Percentiles rank a stretch among this genome's conserved stretches.
phyloP scores from a whole-genome alignment of 2,329 filamentous ascomycete species.

The Beauveria caledonica region DNA sequence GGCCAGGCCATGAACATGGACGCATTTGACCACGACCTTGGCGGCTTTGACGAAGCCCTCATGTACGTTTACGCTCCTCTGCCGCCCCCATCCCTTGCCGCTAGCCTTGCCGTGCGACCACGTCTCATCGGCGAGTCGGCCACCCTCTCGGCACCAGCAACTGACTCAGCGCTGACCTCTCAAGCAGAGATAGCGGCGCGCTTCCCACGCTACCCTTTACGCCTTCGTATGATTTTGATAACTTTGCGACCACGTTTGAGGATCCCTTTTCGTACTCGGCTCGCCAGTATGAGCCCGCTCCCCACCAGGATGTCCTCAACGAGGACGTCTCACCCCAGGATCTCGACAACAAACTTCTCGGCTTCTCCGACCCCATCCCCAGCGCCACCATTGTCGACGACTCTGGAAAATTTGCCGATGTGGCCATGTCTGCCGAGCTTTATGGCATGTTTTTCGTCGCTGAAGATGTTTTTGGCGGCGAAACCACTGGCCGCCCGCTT shows the following conservation, averaged over 20 bases:
- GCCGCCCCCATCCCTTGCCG: constrained; percentile 9
- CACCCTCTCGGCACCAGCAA: background rate
- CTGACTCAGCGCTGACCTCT: background rate
- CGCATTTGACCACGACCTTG: constrained; percentile 42
- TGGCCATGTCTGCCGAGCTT: constrained; percentile 64
- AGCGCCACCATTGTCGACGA: constrained; percentile 59
- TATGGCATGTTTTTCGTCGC: constrained; percentile 87
- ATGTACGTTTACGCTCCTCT: constrained; percentile 35
- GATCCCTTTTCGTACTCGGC: constrained; percentile 55
- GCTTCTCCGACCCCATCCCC: constrained; percentile 58
- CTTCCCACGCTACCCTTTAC: constrained; percentile 42
- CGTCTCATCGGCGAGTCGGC: background rate
- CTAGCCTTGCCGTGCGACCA: background rate
- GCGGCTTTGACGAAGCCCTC: constrained; percentile 45
- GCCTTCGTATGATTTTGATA: constrained; percentile 52
- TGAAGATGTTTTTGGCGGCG: constrained; percentile 66
- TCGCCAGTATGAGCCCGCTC: constrained; percentile 37
- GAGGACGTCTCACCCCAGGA: constrained; percentile 46
- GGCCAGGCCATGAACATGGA: constrained; percentile 38
- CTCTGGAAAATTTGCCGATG: constrained; percentile 51
- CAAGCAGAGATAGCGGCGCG: constrained; percentile 24
- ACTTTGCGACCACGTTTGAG: constrained; percentile 54
- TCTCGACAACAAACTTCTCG: constrained; percentile 63
- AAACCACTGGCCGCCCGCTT: constrained; percentile 49
- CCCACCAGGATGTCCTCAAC: constrained; percentile 34